Evolutionary conservation across 2,329 filamentous ascomycete species (phyloP).

Genomic region (Malbranchea zuffiana): DNA sequence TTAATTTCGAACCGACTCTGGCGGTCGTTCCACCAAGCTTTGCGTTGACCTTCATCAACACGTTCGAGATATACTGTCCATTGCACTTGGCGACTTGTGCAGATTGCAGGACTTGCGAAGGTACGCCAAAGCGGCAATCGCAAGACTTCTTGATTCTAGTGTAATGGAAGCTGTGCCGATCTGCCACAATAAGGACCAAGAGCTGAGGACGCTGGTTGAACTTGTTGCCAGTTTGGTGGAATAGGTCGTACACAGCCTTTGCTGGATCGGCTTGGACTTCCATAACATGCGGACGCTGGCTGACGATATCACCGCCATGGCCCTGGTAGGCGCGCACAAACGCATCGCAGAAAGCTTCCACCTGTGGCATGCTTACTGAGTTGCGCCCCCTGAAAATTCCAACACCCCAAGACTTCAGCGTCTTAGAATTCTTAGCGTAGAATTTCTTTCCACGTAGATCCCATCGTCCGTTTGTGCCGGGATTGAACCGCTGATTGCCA

Average conservation of each 20-base stretch:
- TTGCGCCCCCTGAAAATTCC: conserved; percentile 52
- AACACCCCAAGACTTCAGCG: conserved; percentile 65
- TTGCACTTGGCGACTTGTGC: conserved; percentile 58
- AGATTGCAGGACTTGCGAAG: conserved; percentile 71
- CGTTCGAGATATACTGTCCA: conserved; percentile 82
- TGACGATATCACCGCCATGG: conserved; percentile 50
- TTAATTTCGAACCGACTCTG: conserved; percentile 36
- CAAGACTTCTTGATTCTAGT: conserved; percentile 78
- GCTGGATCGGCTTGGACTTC: conserved; percentile 36
- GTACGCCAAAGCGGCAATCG: conserved; percentile 73
- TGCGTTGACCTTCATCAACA: conserved; percentile 92
- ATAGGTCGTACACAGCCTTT: conserved; percentile 46
- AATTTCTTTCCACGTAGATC: conserved; percentile 77
- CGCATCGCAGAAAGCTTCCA: conserved; percentile 45
- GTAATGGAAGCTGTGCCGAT: conserved; percentile 62
- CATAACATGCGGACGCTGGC: conserved; percentile 38
- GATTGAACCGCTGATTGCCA: conserved; percentile 44
- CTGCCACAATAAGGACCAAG: conserved; percentile 64
- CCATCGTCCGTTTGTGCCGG: conserved; percentile 66
- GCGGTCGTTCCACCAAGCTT: conserved; percentile 80
- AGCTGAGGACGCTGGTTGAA: conserved; percentile 56
- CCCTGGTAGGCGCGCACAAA: conserved; percentile 51
- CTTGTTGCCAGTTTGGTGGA: conserved; percentile 44
- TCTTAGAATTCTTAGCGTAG: conserved; percentile 48
- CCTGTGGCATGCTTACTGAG: conserved; percentile 32